Conservation (phyloP, 768 basidiomycete species). For the Trametes meyenii region DNA sequence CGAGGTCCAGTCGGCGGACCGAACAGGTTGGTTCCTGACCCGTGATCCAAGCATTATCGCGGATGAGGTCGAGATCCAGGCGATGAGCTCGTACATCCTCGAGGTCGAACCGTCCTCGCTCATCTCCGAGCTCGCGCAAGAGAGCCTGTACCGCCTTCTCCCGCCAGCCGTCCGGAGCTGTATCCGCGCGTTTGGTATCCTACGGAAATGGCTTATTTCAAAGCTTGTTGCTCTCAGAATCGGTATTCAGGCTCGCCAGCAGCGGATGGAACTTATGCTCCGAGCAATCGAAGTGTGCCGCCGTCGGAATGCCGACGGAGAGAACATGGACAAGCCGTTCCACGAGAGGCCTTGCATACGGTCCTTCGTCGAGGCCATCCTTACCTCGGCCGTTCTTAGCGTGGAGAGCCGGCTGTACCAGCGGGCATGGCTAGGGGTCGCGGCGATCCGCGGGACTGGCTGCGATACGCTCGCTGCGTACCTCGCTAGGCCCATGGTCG, state of each 20-base stretch:
- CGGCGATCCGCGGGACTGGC: conserved; percentile 57
- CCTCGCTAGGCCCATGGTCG: conserved; percentile 52
- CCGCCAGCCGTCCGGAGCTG: conserved; percentile 79
- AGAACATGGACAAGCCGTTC: conserved; percentile 38
- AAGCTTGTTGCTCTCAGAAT: conserved; percentile 67
- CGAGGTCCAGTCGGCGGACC: conserved; percentile 79
- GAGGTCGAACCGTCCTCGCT: conserved; percentile 74
- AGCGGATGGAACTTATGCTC: conserved; percentile 72
- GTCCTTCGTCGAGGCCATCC: conserved; percentile 79
- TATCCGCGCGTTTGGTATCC: conserved; percentile 71
- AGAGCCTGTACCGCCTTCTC: conserved; percentile 70
- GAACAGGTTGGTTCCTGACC: conserved; percentile 74
- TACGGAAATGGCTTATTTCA: conserved; percentile 79
- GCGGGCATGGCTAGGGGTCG: conserved; percentile 79
- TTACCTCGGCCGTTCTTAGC: conserved; percentile 76
- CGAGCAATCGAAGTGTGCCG: conserved; percentile 77
- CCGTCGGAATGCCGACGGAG: conserved; percentile 52
- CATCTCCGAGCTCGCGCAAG: conserved; percentile 71
- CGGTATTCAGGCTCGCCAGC: conserved; percentile 64
- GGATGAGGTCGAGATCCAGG: conserved; percentile 78
- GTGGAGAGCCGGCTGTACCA: conserved; percentile 78
- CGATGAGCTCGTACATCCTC: conserved; percentile 71
- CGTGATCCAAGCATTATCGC: conserved; percentile 56
- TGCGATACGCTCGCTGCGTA: conserved; percentile 65
- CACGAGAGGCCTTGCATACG: conserved; percentile 67